Base-by-base conservation (phyloP, 768 basidiomycete species). In the Agrocybe pediades region DNA sequence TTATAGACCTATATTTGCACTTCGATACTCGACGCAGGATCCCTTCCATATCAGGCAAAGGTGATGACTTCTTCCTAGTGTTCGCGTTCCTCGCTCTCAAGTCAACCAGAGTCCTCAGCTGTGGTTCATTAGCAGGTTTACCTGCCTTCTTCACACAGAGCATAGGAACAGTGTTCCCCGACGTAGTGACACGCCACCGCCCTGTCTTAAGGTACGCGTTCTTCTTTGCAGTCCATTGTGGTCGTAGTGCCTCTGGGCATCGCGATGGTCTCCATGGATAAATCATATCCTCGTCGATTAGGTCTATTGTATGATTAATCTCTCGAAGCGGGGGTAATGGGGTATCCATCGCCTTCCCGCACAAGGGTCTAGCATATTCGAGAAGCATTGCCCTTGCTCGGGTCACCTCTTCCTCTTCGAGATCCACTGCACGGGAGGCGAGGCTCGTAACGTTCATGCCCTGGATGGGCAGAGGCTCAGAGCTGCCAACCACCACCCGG, bases 231-330 rank as follows among this genome's bases (percentile, higher is more conserved):
- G 21, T 47, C 68, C 65, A 69, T 27, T 66, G 66, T 0, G 46
- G 9, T 2, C 49, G 39, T 6, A 75, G 51, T 1, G 71, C 63
- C 26, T 77, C 71, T 0, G 73, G 69, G 51, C 77, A 78, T 4
- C 54, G 40, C 0, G 70, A 62, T 0, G 65, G 62, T 2, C 65
- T 51, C 74, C 73, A 79, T 0, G 56, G 44, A 44, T 75, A 75
- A 0, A 54, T 52, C 39, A 52, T 58, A 0, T 54, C 26, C 19
- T 65, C 59, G 45, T 77, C 68, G 13, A 75, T 74, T 23, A 79
- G 54, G 0, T 66, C 68, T 1, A 79, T 78, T 0, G 39, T 41
- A 54, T 79, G 75, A 56, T 79, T 78, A 1, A 79, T 71, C 0
- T 53, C 73, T 0, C 67, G 21, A 2, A 75, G 43, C 0, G 74